These are phyloP conservation scores for Cercospora berteroae DNA, from an alignment of 2,329 filamentous ascomycete genomes.

Conservation along the genomic window DNA sequence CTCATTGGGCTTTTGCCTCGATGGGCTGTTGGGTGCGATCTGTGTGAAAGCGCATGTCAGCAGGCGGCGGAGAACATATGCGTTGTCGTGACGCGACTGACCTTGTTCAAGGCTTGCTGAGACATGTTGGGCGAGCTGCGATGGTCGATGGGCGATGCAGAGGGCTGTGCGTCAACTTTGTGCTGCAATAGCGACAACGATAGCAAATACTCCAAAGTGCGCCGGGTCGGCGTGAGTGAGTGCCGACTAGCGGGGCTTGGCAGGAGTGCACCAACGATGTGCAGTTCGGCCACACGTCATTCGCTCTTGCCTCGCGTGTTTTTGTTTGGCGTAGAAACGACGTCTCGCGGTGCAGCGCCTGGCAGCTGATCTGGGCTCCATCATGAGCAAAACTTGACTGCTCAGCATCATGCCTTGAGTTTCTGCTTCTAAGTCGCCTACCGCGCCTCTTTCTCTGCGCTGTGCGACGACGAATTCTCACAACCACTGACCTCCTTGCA, in stretches of 20 bases:
- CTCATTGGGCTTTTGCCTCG: conserved; percentile 93
- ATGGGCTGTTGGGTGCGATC: conserved; percentile 94
- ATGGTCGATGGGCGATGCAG: conserved; percentile 9
- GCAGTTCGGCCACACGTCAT: neutral
- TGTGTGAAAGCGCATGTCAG: neutral
- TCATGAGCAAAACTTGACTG: neutral
- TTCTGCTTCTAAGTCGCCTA: neutral
- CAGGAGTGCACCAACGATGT: neutral
- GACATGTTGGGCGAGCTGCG: conserved; percentile 52
- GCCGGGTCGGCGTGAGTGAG: neutral
- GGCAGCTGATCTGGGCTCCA: neutral
- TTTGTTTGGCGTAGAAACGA: neutral
- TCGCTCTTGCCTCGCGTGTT: neutral
- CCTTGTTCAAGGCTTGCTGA: conserved; percentile 81
- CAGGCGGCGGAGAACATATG: neutral
- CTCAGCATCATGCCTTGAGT: conserved; percentile 1
- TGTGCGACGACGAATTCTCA: neutral
- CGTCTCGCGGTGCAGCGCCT: neutral
- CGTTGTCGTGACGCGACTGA: neutral
- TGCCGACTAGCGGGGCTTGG: neutral
- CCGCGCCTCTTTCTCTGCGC: neutral
- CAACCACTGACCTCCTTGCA: neutral
- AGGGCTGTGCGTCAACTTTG: neutral
- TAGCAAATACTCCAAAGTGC: conserved; percentile 4
- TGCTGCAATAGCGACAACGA: neutral